Evolutionary conservation across 306 rosid species (phyloP).

Genomic region (Ziziphus jujuba): DNA sequence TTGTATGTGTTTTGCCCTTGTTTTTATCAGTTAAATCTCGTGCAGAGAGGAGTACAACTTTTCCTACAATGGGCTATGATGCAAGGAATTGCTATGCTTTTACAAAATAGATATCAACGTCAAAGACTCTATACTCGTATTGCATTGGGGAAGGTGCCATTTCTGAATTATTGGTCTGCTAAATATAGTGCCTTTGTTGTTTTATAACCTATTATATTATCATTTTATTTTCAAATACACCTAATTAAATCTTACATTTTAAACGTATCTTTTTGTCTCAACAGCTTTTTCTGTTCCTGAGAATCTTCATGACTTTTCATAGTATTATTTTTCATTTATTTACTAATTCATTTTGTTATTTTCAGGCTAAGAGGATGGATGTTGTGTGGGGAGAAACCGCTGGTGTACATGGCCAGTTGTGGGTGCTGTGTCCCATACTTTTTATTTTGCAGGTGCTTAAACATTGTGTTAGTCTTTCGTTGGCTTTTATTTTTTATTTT

Average conservation of each 20-base stretch:
- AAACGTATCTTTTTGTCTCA: too few species aligned
- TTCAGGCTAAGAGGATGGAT: constrained; percentile 99
- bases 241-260: too few species aligned
- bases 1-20: neutral
- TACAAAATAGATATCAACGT: constrained; percentile 98
- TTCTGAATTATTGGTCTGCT: constrained; percentile 2
- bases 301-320: too few species aligned
- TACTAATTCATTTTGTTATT: constrained; percentile 22
- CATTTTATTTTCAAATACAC: neutral
- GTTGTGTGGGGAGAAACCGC: constrained; percentile 99
- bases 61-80: constrained; percentile 99
- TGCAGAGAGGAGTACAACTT: constrained; percentile 96
- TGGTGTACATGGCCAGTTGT: constrained; percentile 92
- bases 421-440: constrained; percentile 92
- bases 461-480: constrained; percentile 10
- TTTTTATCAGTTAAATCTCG: constrained; percentile 18
- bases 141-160: constrained; percentile 93
- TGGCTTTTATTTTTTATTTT: neutral
- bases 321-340: neutral
- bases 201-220: constrained; percentile 7
- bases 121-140: constrained; percentile 98
- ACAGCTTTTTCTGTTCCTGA: too few species aligned
- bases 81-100: constrained; percentile 99
- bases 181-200: constrained; percentile 3
- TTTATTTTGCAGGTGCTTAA: constrained; percentile 82